A percentile compares a stretch with the other conserved stretches of the same genome.
Conservation (phyloP, 164 flowering plant genomes). For the Pachysandra terminalis region DNA sequence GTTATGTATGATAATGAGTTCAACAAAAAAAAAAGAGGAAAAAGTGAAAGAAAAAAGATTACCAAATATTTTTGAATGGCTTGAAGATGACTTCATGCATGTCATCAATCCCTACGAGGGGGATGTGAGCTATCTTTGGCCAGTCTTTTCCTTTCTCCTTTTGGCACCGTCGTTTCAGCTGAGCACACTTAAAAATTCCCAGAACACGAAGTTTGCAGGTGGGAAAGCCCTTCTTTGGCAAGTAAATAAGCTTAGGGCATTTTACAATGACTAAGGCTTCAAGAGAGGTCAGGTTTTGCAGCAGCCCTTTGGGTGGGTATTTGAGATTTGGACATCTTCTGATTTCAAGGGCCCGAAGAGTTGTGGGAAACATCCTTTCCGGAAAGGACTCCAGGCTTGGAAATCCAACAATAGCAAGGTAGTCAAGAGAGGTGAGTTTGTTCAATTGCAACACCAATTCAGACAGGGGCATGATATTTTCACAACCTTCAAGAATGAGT, state of each 20-base stretch:
- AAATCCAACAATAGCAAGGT: constrained; percentile 16
- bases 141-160: background rate
- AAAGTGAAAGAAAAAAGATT: background rate
- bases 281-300: constrained; percentile 6
- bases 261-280: constrained; percentile 7
- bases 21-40: no score
- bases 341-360: constrained; percentile 6
- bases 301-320: constrained; percentile 11
- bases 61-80: background rate
- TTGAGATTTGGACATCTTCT: constrained; percentile 8
- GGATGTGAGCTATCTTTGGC: background rate
- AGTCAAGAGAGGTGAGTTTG: constrained; percentile 14
- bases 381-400: constrained; percentile 13
- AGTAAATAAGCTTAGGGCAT: constrained; percentile 8
- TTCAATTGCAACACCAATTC: background rate
- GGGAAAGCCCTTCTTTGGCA: constrained; percentile 14
- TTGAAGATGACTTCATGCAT: background rate
- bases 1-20: no score
- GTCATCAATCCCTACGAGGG: background rate
- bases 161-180: constrained; percentile 2
- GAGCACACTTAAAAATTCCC: constrained; percentile 8
- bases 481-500: constrained; percentile 3
- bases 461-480: background rate
- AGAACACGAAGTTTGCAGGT: constrained; percentile 9
- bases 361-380: constrained; percentile 2